Percentiles rank a stretch among this genome's conserved stretches.
Conservation (phyloP, 768 basidiomycete genomes). For the Boletus subparvulus region DNA sequence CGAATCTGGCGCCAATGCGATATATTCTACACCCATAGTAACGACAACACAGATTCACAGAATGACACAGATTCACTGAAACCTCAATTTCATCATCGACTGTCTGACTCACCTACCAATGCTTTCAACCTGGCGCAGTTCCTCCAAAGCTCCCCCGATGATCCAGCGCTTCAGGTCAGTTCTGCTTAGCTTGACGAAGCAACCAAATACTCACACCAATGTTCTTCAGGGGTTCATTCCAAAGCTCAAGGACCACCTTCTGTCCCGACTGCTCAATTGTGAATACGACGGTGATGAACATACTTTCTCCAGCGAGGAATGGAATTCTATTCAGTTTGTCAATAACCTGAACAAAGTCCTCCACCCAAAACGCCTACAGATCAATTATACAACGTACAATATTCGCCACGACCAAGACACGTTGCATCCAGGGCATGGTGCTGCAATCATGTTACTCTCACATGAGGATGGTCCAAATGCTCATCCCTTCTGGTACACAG, state of each 20-base stretch:
- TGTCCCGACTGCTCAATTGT: background rate
- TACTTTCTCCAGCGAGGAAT: background rate
- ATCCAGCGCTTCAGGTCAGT: background rate
- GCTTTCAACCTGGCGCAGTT: background rate
- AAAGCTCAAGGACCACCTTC: background rate
- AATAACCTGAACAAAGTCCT: too few relatives aligned
- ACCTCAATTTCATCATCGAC: background rate
- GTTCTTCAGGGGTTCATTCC: background rate
- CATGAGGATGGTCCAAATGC: conserved; percentile 6
- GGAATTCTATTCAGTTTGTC: too few relatives aligned
- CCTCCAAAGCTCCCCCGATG: background rate
- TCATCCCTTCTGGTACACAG: conserved; percentile 26
- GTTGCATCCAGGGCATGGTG: conserved; percentile 17
- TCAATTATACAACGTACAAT: too few relatives aligned
- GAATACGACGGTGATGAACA: background rate
- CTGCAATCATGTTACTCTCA: conserved; percentile 21
- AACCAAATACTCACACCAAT: background rate
- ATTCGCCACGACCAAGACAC: conserved; percentile 7
- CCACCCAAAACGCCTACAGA: background rate
- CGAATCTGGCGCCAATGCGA: background rate
- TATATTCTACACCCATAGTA: too few relatives aligned
- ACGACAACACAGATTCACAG: too few relatives aligned
- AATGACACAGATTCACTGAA: too few relatives aligned
- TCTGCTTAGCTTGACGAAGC: too few relatives aligned
- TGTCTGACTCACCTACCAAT: background rate